Percentiles rank a stretch among this genome's conserved stretches.
phyloP scores from a whole-genome alignment of 202 grass and related monocot species.

The Sporobolus alterniflorus region DNA sequence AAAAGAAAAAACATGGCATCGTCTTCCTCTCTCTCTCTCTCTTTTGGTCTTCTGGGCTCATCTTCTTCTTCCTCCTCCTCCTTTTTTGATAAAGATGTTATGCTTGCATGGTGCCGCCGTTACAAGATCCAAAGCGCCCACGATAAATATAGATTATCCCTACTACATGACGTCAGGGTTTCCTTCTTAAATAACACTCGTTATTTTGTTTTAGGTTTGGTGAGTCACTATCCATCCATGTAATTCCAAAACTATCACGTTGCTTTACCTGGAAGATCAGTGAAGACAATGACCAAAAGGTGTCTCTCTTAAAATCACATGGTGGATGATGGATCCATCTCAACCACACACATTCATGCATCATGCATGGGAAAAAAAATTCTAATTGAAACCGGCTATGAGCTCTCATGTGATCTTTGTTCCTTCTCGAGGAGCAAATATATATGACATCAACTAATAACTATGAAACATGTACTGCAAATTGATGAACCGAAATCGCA shows the following conservation, averaged over 20 bases:
- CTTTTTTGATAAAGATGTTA: neutral
- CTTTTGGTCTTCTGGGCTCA: too few species aligned
- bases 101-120: neutral
- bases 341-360: neutral
- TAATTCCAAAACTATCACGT: neutral
- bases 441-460: too few species aligned
- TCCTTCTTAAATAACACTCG: neutral
- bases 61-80: too few species aligned
- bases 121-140: neutral
- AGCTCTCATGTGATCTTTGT: conserved; percentile 12
- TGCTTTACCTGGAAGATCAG: neutral
- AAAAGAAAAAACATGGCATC: neutral
- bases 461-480: too few species aligned
- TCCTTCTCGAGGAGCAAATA: neutral
- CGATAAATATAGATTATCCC: neutral
- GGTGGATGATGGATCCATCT: neutral
- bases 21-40: too few species aligned
- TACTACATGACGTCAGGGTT: neutral
- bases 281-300: neutral
- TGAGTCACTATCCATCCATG: neutral
- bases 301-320: neutral
- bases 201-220: neutral
- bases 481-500: too few species aligned
- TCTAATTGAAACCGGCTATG: neutral
- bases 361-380: neutral